Evolutionary conservation across 2,329 filamentous ascomycete species (phyloP).

Genomic region (Cordyceps farinosa): DNA sequence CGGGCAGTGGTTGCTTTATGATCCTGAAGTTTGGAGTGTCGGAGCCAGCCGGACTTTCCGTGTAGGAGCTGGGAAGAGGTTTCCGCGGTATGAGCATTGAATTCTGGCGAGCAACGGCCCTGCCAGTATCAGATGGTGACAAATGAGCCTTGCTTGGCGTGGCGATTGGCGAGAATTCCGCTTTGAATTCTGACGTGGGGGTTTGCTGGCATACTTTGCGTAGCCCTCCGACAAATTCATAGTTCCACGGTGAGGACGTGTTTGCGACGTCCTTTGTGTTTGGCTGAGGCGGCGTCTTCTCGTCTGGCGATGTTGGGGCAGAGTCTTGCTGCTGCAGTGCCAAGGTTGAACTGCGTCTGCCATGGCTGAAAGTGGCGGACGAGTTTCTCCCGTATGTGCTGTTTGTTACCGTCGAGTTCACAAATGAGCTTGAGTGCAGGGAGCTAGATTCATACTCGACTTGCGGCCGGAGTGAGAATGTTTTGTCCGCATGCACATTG

Average conservation of each 20-base stretch:
- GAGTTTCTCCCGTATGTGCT: conserved; percentile 45
- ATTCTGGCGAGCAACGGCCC: not conserved
- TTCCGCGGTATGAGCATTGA: conserved; percentile 12
- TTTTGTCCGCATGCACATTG: conserved; percentile 54
- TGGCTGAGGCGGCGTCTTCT: conserved; percentile 2
- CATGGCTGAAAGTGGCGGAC: conserved; percentile 46
- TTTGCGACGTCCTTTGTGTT: not conserved
- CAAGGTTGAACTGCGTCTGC: conserved; percentile 47
- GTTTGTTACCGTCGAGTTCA: conserved; percentile 44
- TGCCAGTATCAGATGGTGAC: not conserved
- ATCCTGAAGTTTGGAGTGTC: not conserved
- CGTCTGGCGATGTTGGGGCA: conserved; percentile 22
- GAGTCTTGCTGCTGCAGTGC: conserved; percentile 44
- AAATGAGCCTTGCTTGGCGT: conserved; percentile 22
- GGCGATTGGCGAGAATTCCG: conserved; percentile 16
- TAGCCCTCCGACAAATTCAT: conserved; percentile 52
- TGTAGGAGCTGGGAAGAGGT: conserved; percentile 5
- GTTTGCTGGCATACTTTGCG: conserved; percentile 47
- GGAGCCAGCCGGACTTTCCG: not conserved
- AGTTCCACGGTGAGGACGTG: conserved; percentile 47
- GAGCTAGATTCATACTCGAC: conserved; percentile 28
- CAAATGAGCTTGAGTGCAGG: conserved; percentile 37
- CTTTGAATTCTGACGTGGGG: conserved; percentile 21
- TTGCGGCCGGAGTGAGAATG: conserved; percentile 50
- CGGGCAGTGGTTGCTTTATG: not conserved